Conservation (phyloP, 805 yeast species). For the Wickerhamiella brachini region DNA sequence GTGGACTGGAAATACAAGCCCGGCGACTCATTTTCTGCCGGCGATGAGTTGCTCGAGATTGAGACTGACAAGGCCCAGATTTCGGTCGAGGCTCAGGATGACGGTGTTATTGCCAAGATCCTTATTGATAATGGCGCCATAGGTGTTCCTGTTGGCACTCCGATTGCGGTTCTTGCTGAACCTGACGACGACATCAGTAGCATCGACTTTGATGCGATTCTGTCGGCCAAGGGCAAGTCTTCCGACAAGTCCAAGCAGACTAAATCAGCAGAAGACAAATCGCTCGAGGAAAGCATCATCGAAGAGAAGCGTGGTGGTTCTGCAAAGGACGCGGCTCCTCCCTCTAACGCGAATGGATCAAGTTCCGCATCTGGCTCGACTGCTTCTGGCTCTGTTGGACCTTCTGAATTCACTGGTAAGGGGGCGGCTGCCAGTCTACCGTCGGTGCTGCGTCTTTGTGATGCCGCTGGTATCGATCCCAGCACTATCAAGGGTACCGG, state of each 20-base stretch:
- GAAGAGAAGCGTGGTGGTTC: constrained; percentile 5
- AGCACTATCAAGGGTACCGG: constrained; percentile 75
- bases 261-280: neutral
- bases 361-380: neutral
- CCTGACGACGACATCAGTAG: constrained; percentile 61
- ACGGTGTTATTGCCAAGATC: constrained; percentile 77
- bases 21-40: constrained; percentile 59
- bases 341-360: no score
- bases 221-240: constrained; percentile 4
- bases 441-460: constrained; percentile 1
- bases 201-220: constrained; percentile 6
- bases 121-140: constrained; percentile 54
- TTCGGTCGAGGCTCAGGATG: constrained; percentile 94
- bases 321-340: constrained; percentile 5
- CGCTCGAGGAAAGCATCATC: neutral
- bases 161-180: constrained; percentile 84
- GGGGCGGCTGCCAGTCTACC: constrained; percentile 2
- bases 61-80: constrained; percentile 97
- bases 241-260: neutral
- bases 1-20: constrained; percentile 78
- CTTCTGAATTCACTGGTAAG: neutral
- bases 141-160: constrained; percentile 70
- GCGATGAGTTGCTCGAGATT: constrained; percentile 92
- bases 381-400: neutral
- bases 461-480: neutral